These are phyloP conservation scores for Nicotiana noctiflora DNA, from an alignment of 257 asterid species.

Conservation along the genomic window DNA sequence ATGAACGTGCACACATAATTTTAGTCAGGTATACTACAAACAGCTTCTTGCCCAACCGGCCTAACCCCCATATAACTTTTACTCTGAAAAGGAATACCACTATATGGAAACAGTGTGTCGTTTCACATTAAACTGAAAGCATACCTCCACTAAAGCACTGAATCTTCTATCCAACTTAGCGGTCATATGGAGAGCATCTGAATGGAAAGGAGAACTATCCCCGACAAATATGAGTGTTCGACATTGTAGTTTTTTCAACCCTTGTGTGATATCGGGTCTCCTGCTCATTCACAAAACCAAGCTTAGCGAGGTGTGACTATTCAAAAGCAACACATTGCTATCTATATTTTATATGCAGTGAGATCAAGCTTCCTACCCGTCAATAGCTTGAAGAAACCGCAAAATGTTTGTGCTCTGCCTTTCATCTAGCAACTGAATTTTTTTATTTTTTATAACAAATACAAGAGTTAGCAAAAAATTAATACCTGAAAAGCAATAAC, in stretches of 20 bases:
- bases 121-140: constrained; percentile 1
- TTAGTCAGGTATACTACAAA: not conserved
- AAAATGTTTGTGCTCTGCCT: constrained; percentile 72
- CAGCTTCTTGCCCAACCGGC: not conserved
- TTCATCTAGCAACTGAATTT: constrained; percentile 71
- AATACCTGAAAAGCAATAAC: not conserved
- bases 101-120: not conserved
- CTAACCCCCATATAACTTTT: not conserved
- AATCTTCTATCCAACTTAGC: constrained; percentile 66
- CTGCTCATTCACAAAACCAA: constrained; percentile 30
- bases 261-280: constrained; percentile 70
- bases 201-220: constrained; percentile 69
- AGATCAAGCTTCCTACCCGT: constrained; percentile 37
- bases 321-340: not conserved
- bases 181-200: constrained; percentile 65
- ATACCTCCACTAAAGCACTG: constrained; percentile 91
- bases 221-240: constrained; percentile 87
- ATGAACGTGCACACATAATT: constrained; percentile 2
- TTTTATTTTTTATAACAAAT: not conserved
- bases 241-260: constrained; percentile 62
- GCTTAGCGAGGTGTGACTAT: constrained; percentile 3
- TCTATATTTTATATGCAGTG: not conserved
- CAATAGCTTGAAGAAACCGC: constrained; percentile 75
- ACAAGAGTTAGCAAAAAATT: not conserved
- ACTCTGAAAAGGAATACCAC: not conserved